A percentile compares a stretch with the other conserved stretches of the same genome.
These are phyloP conservation scores for Fulvia fulva DNA, from an alignment of 2,329 filamentous ascomycete species.

Conservation along the genomic window DNA sequence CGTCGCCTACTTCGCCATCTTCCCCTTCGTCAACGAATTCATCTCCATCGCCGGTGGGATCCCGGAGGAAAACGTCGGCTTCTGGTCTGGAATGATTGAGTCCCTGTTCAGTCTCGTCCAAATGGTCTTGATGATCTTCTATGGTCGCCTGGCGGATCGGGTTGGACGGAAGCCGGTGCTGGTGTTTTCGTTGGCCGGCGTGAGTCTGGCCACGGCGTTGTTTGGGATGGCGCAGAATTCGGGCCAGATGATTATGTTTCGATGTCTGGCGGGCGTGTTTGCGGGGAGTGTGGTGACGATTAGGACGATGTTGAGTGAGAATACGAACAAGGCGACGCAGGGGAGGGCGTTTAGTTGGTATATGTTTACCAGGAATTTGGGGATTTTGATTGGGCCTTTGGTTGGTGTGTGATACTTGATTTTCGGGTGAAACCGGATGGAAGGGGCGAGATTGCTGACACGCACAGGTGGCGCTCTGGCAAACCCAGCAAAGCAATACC, in stretches of 20 bases:
- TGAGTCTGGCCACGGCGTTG: slow-evolving; percentile 56
- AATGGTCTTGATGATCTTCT: slow-evolving; percentile 73
- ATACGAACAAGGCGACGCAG: slow-evolving; percentile 65
- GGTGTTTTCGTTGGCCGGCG: slow-evolving; percentile 62
- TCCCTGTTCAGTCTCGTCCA: slow-evolving; percentile 69
- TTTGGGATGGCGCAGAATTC: slow-evolving; percentile 67
- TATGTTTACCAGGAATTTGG: slow-evolving; percentile 67
- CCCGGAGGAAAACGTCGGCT: slow-evolving; percentile 64
- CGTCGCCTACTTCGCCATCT: slow-evolving; percentile 78
- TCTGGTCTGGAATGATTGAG: slow-evolving; percentile 73
- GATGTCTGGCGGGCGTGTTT: slow-evolving; percentile 69
- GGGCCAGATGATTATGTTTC: slow-evolving; percentile 68
- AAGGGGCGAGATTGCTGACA: too few species aligned
- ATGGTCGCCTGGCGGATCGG: slow-evolving; percentile 65
- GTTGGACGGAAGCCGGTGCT: slow-evolving; percentile 70
- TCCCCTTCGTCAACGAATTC: slow-evolving; percentile 76
- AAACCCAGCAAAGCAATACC: slow-evolving; percentile 63
- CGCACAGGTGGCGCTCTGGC: slow-evolving; percentile 61
- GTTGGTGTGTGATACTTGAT: slow-evolving; percentile 49
- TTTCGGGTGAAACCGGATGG: too few species aligned
- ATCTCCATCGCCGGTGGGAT: slow-evolving; percentile 62
- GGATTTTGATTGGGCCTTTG: slow-evolving; percentile 68
- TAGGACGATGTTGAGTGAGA: slow-evolving; percentile 71
- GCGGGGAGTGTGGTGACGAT: slow-evolving; percentile 71
- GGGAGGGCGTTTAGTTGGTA: slow-evolving; percentile 72